A percentile compares a stretch with the other conserved stretches of the same genome.
These are phyloP conservation scores for Epichloe sp. DNA, from an alignment of 2,329 filamentous ascomycete species.

Conservation along the genomic window DNA sequence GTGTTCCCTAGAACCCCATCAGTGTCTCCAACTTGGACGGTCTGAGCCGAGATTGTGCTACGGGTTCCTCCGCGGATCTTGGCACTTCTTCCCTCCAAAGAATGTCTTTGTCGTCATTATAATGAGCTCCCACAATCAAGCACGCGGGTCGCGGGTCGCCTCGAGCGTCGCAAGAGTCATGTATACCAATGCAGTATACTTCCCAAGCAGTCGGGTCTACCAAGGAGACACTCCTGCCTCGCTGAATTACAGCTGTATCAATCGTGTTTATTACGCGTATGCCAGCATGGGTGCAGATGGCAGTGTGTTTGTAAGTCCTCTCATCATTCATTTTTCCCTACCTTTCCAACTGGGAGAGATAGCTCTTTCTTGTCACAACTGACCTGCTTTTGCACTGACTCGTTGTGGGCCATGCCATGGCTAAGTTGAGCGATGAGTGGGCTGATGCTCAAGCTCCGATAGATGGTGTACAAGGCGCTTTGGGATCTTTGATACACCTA, in stretches of 20 bases:
- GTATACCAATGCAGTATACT: constrained; percentile 68
- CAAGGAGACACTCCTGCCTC: constrained; percentile 58
- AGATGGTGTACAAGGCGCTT: constrained; percentile 56
- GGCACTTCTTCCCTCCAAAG: neutral
- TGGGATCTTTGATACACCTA: constrained; percentile 60
- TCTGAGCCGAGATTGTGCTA: no score
- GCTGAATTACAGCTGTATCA: constrained; percentile 63
- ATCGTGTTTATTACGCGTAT: constrained; percentile 14
- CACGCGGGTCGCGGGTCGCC: constrained; percentile 32
- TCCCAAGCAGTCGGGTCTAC: constrained; percentile 68
- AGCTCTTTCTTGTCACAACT: no score
- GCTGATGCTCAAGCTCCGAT: constrained; percentile 61
- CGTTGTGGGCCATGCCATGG: constrained; percentile 7
- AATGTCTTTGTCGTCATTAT: constrained; percentile 8
- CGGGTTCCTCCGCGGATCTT: neutral
- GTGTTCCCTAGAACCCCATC: constrained; percentile 1
- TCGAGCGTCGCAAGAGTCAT: constrained; percentile 32
- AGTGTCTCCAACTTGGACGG: no score
- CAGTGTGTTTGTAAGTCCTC: constrained; percentile 47
- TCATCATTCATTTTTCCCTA: neutral
- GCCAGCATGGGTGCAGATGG: constrained; percentile 50
- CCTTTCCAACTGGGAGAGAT: no score
- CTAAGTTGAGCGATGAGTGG: constrained; percentile 65
- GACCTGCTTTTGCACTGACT: constrained; percentile 1
- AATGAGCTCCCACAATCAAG: constrained; percentile 27